Percentiles rank a stretch among this genome's conserved stretches.
phyloP scores from a whole-genome alignment of 1,284 basidiomycete species.

The Ustilago curta region DNA sequence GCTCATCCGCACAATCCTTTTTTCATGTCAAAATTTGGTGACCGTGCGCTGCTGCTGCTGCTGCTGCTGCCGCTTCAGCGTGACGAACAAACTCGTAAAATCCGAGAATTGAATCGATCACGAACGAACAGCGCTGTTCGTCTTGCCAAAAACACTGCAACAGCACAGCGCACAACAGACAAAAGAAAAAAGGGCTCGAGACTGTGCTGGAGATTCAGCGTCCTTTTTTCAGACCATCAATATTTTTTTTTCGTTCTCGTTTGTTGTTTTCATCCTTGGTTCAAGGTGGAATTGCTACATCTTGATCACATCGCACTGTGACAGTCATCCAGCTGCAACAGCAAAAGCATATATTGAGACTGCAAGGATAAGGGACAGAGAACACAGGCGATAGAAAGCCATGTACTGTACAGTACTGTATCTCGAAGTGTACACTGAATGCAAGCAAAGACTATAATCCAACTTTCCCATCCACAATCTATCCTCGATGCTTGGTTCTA shows the following conservation, averaged over 20 bases:
- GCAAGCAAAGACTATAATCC: not conserved
- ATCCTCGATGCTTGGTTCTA: not conserved
- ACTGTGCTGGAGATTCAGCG: too few relatives aligned
- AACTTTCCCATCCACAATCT: not conserved
- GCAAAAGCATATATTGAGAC: too few relatives aligned
- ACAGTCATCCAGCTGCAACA: too few relatives aligned
- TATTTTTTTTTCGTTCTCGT: not conserved
- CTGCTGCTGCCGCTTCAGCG: not conserved
- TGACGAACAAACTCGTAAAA: conserved; percentile 4
- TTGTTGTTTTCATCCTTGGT: not conserved
- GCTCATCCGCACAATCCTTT: conserved; percentile 1
- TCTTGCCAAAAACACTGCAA: too few relatives aligned
- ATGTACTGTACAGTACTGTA: too few relatives aligned
- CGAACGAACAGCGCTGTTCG: conserved; percentile 1
- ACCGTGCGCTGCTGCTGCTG: conserved; percentile 6
- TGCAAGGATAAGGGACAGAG: too few relatives aligned
- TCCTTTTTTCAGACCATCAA: not conserved
- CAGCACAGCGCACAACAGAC: not conserved
- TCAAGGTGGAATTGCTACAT: too few relatives aligned
- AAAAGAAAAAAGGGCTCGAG: not conserved
- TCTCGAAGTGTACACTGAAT: too few relatives aligned
- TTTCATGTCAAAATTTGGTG: not conserved
- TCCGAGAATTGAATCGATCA: conserved; percentile 7
- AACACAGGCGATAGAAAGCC: too few relatives aligned
- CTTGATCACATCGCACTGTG: too few relatives aligned